Evolutionary conservation across 257 asterid species (phyloP).

Genomic region (Coffea canephora): DNA sequence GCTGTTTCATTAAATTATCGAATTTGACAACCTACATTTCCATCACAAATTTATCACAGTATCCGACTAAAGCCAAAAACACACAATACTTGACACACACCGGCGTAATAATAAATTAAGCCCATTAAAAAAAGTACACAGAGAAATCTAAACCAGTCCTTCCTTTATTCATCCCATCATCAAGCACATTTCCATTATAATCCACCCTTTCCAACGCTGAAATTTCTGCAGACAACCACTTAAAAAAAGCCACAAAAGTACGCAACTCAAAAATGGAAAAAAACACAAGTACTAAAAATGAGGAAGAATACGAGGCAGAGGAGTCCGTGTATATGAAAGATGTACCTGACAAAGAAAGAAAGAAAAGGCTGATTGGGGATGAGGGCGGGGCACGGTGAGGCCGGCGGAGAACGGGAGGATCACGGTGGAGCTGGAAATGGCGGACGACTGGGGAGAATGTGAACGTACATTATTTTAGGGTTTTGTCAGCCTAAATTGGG

Average conservation of each 20-base stretch:
- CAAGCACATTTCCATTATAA: too few species aligned
- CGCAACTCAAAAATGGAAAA: not conserved
- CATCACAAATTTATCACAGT: not conserved
- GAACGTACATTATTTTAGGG: not conserved
- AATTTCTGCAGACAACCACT: not conserved
- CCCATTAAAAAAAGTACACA: not conserved
- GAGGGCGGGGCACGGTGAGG: too few species aligned
- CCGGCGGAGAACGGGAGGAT: not conserved
- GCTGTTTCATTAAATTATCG: too few species aligned
- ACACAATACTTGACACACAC: not conserved
- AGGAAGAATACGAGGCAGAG: not conserved
- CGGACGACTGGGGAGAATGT: not conserved
- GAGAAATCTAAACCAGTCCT: too few species aligned
- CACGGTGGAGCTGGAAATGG: slow-evolving; percentile 6
- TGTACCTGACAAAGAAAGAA: not conserved
- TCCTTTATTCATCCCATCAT: too few species aligned
- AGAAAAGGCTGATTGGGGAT: not conserved
- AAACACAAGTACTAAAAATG: not conserved
- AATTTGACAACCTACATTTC: not conserved
- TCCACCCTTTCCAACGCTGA: not conserved
- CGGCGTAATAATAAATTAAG: not conserved
- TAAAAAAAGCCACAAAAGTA: not conserved
- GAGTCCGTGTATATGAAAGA: not conserved
- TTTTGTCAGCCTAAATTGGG: not conserved
- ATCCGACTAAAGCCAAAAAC: not conserved